Conservation (phyloP, 768 basidiomycete species). For the Saitozyma sp. region DNA sequence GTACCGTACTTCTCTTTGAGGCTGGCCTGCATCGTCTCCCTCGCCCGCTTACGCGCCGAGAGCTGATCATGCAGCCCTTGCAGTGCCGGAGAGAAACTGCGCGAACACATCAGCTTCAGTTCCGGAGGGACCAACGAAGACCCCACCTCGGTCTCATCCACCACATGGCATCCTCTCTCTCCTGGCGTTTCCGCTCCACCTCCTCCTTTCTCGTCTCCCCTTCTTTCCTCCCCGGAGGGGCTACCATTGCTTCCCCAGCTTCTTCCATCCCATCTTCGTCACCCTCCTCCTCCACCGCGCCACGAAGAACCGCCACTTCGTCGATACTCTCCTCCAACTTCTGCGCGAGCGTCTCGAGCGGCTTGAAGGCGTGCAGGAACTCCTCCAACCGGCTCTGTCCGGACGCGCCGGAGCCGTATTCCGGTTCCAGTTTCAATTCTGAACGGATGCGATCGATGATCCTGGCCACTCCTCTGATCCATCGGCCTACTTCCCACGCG, state of each 20-base stretch:
- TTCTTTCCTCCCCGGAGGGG: conserved; percentile 6
- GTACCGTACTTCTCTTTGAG: conserved; percentile 26
- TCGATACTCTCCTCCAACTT: conserved; percentile 40
- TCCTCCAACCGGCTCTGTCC: conserved; percentile 11
- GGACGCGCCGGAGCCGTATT: background rate
- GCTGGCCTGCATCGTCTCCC: conserved; percentile 28
- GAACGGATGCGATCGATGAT: conserved; percentile 9
- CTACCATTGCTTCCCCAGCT: conserved; percentile 17
- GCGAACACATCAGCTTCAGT: background rate
- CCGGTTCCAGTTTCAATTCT: background rate
- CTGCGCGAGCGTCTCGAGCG: conserved; percentile 23
- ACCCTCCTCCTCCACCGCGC: conserved; percentile 14
- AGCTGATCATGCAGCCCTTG: conserved; percentile 21
- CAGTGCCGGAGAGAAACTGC: conserved; percentile 30
- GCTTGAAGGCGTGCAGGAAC: conserved; percentile 17
- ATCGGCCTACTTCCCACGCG: conserved; percentile 39
- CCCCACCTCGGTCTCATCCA: conserved; percentile 43
- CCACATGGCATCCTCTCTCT: conserved; percentile 32
- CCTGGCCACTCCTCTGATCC: conserved; percentile 32
- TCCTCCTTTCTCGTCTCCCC: conserved; percentile 27
- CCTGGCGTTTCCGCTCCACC: conserved; percentile 23
- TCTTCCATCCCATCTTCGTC: conserved; percentile 22
- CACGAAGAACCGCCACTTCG: conserved; percentile 23
- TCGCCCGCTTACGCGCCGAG: conserved; percentile 15
- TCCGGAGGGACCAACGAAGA: background rate